These are phyloP conservation scores for Lecanicillium sp. DNA, from an alignment of 2,329 filamentous ascomycete genomes.

Conservation along the genomic window DNA sequence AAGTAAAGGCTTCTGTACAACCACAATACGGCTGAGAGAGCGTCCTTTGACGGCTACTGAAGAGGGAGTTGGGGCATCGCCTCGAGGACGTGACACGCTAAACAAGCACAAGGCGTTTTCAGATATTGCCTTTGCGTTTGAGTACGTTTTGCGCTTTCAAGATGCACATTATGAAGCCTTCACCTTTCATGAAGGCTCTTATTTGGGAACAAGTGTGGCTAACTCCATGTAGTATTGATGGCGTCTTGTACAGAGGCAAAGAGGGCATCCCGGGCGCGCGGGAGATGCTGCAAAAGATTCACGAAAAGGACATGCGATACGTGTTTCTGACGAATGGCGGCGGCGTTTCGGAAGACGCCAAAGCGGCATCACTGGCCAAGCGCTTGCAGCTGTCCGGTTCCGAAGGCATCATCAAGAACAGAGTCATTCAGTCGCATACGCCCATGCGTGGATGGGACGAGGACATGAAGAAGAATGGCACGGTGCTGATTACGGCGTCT, in stretches of 20 bases:
- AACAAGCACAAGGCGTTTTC: not conserved
- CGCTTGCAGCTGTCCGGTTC: constrained; percentile 22
- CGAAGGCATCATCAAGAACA: constrained; percentile 24
- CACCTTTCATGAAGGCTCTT: not conserved
- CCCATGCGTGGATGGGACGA: constrained; percentile 60
- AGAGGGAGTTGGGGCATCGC: not conserved
- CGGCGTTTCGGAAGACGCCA: constrained; percentile 62
- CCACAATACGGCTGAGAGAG: not conserved
- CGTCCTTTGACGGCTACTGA: not conserved
- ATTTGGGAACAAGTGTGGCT: not conserved
- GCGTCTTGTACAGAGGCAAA: constrained; percentile 81
- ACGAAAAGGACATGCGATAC: constrained; percentile 73
- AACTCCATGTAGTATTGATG: constrained; percentile 59
- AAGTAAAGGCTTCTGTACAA: not conserved
- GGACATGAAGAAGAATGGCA: constrained; percentile 31
- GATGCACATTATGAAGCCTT: too few species aligned
- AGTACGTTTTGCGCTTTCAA: constrained; percentile 22
- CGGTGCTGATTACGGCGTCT: constrained; percentile 68
- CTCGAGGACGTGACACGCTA: too few species aligned
- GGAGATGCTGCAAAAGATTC: constrained; percentile 64
- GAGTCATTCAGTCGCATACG: constrained; percentile 74
- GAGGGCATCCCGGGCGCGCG: constrained; percentile 72
- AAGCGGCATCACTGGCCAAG: constrained; percentile 24
- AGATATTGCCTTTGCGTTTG: constrained; percentile 31
- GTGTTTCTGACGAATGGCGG: constrained; percentile 95